phyloP scores from a whole-genome alignment of 257 asterid genomes.

The Cinchona pubescens region DNA sequence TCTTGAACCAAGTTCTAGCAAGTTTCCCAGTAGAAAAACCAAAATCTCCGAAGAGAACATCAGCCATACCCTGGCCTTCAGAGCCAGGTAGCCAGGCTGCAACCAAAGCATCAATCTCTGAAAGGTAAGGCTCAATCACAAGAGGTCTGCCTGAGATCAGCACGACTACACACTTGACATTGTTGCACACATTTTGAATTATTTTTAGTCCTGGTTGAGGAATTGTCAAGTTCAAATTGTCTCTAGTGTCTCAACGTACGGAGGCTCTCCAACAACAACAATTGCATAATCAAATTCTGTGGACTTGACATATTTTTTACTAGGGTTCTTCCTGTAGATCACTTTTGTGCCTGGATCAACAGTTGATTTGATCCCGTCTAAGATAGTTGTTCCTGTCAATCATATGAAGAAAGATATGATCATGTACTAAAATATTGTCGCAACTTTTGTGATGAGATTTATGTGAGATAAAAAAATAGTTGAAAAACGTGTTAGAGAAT shows the following conservation, averaged over 20 bases:
- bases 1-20: constrained; percentile 62
- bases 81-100: constrained; percentile 77
- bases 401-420: not conserved
- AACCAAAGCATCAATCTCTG: constrained; percentile 44
- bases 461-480: too few relatives aligned
- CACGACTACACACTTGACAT: constrained; percentile 50
- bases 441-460: too few relatives aligned
- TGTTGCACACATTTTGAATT: constrained; percentile 40
- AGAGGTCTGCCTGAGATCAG: constrained; percentile 54
- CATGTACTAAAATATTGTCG: too few relatives aligned
- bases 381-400: constrained; percentile 50
- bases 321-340: constrained; percentile 19
- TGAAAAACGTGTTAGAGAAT: too few relatives aligned
- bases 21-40: constrained; percentile 53
- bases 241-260: constrained; percentile 51
- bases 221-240: constrained; percentile 36
- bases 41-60: constrained; percentile 57
- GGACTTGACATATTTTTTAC: constrained; percentile 21
- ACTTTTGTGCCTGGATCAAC: constrained; percentile 39
- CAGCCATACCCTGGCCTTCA: constrained; percentile 62
- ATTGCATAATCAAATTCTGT: constrained; percentile 42
- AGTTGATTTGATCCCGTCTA: not conserved
- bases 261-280: constrained; percentile 56
- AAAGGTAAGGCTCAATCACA: constrained; percentile 42
- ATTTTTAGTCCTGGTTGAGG: constrained; percentile 37